These are phyloP conservation scores for Diaporthe ilicicola DNA, from an alignment of 2,329 filamentous ascomycete species.

Conservation along the genomic window DNA sequence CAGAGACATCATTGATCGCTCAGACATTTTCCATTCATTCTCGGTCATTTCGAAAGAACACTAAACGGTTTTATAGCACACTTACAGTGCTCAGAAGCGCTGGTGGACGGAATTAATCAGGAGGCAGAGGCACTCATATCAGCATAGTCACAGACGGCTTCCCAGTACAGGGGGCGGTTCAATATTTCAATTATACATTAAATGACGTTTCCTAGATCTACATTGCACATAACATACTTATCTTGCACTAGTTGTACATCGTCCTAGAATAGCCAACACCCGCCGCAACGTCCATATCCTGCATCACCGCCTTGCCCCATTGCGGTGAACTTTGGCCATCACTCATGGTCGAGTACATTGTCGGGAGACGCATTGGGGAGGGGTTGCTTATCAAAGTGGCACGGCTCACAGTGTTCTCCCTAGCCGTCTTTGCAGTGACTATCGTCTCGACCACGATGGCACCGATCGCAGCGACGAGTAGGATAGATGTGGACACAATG, in stretches of 20 bases:
- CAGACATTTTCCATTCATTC: neutral
- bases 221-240: neutral
- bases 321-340: constrained; percentile 29
- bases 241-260: neutral
- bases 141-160: no score
- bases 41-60: neutral
- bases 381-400: constrained; percentile 5
- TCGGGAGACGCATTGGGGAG: constrained; percentile 32
- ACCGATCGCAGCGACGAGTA: constrained; percentile 22
- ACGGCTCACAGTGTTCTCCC: neutral
- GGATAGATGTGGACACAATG: constrained; percentile 22
- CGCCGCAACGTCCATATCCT: constrained; percentile 31
- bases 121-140: neutral
- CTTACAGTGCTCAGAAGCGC: neutral
- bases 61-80: neutral
- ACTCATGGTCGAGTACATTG: constrained; percentile 31
- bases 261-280: neutral
- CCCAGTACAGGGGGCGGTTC: neutral
- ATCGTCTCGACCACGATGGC: constrained; percentile 31
- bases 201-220: no score
- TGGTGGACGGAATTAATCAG: neutral
- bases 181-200: neutral
- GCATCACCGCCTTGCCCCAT: constrained; percentile 35
- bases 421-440: constrained; percentile 30
- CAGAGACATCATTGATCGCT: neutral